Evolutionary conservation across 306 rosid species (phyloP).

Genomic region (Vicia villosa): DNA sequence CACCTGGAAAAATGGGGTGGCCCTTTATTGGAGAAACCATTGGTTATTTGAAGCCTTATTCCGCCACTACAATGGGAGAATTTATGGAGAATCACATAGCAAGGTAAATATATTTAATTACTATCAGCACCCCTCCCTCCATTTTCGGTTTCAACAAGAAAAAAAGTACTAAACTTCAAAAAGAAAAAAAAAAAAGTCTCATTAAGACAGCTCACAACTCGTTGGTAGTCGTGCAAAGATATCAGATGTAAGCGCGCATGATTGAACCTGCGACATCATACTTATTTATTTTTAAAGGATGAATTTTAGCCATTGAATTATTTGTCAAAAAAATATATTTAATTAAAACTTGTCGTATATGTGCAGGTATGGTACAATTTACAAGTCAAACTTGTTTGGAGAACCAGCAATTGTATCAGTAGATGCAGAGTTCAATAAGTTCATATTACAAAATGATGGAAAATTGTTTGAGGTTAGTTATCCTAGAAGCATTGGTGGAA

Average conservation of each 20-base stretch:
- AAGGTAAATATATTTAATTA: slow-evolving; percentile 44
- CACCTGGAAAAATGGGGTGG: slow-evolving; percentile 93
- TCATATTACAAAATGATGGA: slow-evolving; percentile 83
- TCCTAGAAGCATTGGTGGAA: slow-evolving; percentile 79
- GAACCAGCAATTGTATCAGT: slow-evolving; percentile 85
- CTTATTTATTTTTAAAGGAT: too few species aligned
- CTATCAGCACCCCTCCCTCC: not conserved
- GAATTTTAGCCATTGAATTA: too few species aligned
- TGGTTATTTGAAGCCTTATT: slow-evolving; percentile 71
- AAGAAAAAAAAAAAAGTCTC: too few species aligned
- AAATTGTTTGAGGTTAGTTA: slow-evolving; percentile 83
- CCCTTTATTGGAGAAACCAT: slow-evolving; percentile 89
- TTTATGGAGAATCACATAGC: slow-evolving; percentile 83
- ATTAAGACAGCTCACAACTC: too few species aligned
- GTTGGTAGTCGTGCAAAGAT: too few species aligned
- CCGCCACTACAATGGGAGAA: slow-evolving; percentile 68
- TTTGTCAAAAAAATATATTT: too few species aligned
- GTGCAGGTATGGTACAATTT: slow-evolving; percentile 79
- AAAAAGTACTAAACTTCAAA: not conserved
- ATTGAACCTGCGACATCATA: too few species aligned
- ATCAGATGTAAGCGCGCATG: too few species aligned
- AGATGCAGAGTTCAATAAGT: slow-evolving; percentile 80
- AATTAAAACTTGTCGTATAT: slow-evolving; percentile 10
- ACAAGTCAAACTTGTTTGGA: slow-evolving; percentile 84
- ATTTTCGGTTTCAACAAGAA: not conserved